A percentile compares a stretch with the other conserved stretches of the same genome.
Evolutionary conservation across 305 asterid species (phyloP).

Genomic region (Striga hermonthica): DNA sequence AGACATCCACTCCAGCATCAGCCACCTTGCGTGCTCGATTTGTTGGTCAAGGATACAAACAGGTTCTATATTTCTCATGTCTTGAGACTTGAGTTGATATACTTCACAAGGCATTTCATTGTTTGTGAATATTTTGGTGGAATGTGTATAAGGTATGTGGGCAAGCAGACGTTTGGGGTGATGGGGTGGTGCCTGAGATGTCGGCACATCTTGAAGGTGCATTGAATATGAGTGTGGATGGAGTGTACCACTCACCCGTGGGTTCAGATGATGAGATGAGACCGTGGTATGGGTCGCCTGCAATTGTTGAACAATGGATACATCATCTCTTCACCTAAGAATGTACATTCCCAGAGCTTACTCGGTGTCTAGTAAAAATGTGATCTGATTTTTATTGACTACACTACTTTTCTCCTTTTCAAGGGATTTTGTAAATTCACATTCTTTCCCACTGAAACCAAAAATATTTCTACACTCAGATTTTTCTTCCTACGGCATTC

Average conservation of each 20-base stretch:
- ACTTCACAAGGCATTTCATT: neutral
- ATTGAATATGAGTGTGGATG: slow-evolving; percentile 63
- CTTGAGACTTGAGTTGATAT: too few species aligned
- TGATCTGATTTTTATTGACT: neutral
- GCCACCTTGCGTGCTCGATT: slow-evolving; percentile 62
- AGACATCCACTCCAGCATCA: slow-evolving; percentile 37
- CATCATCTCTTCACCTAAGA: slow-evolving; percentile 62
- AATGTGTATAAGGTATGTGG: slow-evolving; percentile 71
- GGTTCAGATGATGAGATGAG: slow-evolving; percentile 74
- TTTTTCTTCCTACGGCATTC: too few species aligned
- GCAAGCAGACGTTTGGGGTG: slow-evolving; percentile 89
- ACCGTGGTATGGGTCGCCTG: slow-evolving; percentile 94
- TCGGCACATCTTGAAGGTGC: slow-evolving; percentile 98
- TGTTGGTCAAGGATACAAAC: slow-evolving; percentile 93
- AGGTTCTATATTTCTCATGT: slow-evolving; percentile 35
- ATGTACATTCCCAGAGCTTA: neutral
- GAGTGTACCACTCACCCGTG: slow-evolving; percentile 88
- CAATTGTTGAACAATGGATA: slow-evolving; percentile 75
- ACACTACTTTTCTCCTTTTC: neutral
- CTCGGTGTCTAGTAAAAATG: neutral
- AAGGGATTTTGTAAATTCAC: neutral
- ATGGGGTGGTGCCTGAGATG: slow-evolving; percentile 84
- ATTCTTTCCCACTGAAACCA: slow-evolving; percentile 6
- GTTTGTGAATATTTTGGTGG: slow-evolving; percentile 3
- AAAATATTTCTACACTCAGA: neutral